Evolutionary conservation across 78 protist genomes (phyloP).

Genomic region (Speleostelium caveatum): DNA sequence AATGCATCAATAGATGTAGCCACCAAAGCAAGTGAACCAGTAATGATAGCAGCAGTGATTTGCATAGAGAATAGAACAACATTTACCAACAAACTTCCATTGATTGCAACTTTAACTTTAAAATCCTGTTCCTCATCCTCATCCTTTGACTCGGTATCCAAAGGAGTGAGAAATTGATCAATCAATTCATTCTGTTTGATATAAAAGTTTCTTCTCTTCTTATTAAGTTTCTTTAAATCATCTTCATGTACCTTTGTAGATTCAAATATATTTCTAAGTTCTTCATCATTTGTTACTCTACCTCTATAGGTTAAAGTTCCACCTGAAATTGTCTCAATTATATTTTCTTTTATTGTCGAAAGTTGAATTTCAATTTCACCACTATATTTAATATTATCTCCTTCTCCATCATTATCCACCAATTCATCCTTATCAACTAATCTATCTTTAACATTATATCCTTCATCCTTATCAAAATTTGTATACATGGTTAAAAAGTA

Average conservation of each 20-base stretch:
- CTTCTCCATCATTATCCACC: neutral
- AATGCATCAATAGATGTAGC: constrained; percentile 86
- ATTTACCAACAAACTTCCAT: constrained; percentile 72
- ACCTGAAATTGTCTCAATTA: too few species aligned
- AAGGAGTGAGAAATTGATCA: constrained; percentile 57
- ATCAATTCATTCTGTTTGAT: constrained; percentile 72
- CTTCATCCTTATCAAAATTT: neutral
- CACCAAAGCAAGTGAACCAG: constrained; percentile 80
- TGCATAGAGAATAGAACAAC: constrained; percentile 74
- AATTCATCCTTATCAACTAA: neutral
- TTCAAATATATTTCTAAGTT: constrained; percentile 1
- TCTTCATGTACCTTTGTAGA: constrained; percentile 4
- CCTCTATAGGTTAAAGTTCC: neutral
- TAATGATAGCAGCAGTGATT: constrained; percentile 74
- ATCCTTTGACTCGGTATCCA: neutral
- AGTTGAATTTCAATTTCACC: too few species aligned
- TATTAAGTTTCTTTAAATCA: neutral
- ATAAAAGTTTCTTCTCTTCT: constrained; percentile 59
- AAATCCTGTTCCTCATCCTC: constrained; percentile 50
- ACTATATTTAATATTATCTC: neutral
- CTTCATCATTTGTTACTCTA: neutral
- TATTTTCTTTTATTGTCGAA: too few species aligned
- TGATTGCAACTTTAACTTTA: constrained; percentile 67
- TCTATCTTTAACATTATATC: neutral
- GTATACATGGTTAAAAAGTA: neutral